Conservation (phyloP, 805 yeast species). For the Wickerhamomyces tratensis region DNA sequence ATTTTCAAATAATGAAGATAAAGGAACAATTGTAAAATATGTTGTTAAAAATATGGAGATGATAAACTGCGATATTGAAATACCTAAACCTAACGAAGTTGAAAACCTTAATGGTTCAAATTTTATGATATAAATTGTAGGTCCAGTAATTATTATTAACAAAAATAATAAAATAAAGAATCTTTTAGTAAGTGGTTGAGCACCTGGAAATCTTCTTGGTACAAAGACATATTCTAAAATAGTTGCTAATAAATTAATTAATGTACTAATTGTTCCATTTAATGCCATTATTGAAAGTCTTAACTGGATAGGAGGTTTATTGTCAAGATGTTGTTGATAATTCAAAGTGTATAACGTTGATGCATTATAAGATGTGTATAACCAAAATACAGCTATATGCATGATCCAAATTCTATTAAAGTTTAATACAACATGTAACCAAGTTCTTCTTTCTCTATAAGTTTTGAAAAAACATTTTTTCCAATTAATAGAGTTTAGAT, state of each 20-base stretch:
- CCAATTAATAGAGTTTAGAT: conserved; percentile 56
- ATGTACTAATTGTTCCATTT: conserved; percentile 55
- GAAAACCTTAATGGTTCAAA: conserved; percentile 24
- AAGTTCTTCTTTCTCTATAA: conserved; percentile 61
- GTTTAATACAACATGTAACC: conserved; percentile 67
- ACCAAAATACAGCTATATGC: conserved; percentile 71
- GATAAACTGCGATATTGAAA: conserved; percentile 46
- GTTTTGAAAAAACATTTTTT: conserved; percentile 60
- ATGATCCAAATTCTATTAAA: conserved; percentile 76
- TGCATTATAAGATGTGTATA: conserved; percentile 59
- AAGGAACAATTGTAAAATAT: conserved; percentile 54
- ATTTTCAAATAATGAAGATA: conserved; percentile 43
- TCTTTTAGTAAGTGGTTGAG: conserved; percentile 46
- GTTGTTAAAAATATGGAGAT: conserved; percentile 43
- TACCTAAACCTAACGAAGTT: conserved; percentile 26
- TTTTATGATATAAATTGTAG: conserved; percentile 33
- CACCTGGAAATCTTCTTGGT: conserved; percentile 69
- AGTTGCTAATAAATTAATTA: conserved; percentile 47
- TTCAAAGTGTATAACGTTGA: conserved; percentile 55
- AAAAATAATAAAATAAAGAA: conserved; percentile 30
- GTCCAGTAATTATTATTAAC: conserved; percentile 36
- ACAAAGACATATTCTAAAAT: conserved; percentile 51
- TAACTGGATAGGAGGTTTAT: conserved; percentile 50
- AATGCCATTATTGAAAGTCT: conserved; percentile 50
- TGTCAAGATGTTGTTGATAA: conserved; percentile 43